A percentile compares a stretch with the other conserved stretches of the same genome.
Evolutionary conservation across 1,284 basidiomycete species (phyloP).

Genomic region (Ustilago cynodontis): DNA sequence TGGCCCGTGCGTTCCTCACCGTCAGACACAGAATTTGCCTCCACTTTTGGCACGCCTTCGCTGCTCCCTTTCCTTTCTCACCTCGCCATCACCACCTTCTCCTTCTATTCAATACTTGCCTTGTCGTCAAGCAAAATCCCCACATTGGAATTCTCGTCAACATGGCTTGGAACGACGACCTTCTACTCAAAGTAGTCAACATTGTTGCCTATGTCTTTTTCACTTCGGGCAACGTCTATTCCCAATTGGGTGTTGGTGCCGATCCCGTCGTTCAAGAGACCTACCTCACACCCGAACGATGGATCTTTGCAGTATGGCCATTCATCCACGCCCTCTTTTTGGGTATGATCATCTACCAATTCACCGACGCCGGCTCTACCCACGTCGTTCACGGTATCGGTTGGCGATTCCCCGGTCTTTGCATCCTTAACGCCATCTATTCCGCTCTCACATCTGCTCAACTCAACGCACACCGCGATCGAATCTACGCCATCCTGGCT

Average conservation of each 20-base stretch:
- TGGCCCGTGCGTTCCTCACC: slow-evolving; percentile 22
- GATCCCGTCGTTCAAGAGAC: slow-evolving; percentile 74
- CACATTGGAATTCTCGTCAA: no score
- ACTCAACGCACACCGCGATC: slow-evolving; percentile 45
- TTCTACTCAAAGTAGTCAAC: slow-evolving; percentile 77
- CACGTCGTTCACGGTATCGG: slow-evolving; percentile 85
- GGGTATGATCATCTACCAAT: slow-evolving; percentile 72
- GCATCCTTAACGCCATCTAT: slow-evolving; percentile 85
- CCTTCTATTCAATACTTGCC: no score
- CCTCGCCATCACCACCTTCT: neutral
- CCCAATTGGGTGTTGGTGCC: slow-evolving; percentile 73
- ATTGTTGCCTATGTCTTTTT: slow-evolving; percentile 82
- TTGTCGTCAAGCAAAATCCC: neutral
- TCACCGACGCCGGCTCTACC: slow-evolving; percentile 77
- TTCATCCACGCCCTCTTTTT: slow-evolving; percentile 87
- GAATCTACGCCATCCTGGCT: slow-evolving; percentile 82
- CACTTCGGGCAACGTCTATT: slow-evolving; percentile 89
- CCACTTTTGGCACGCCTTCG: neutral
- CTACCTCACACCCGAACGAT: slow-evolving; percentile 89
- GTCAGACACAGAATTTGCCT: no score
- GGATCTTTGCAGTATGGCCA: slow-evolving; percentile 83
- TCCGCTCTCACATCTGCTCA: slow-evolving; percentile 75
- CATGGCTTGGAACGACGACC: slow-evolving; percentile 58
- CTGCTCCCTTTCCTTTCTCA: neutral
- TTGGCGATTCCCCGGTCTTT: slow-evolving; percentile 89